phyloP scores from a whole-genome alignment of 306 rosid species.

The Acacia confusa region DNA sequence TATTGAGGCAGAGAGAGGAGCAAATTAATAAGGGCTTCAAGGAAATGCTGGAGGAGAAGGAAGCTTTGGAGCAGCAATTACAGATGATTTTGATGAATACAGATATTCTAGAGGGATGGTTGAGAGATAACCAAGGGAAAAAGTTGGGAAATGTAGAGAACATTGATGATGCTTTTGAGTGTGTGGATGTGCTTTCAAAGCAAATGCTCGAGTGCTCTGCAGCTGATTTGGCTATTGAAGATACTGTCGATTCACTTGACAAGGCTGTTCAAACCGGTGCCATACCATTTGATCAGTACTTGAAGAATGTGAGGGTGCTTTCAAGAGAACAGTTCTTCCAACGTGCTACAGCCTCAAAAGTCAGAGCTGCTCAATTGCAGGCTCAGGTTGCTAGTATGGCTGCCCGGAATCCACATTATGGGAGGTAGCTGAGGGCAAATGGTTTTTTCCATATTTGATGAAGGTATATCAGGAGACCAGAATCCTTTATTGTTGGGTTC shows the following conservation, averaged over 20 bases:
- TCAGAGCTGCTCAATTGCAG: conserved; percentile 84
- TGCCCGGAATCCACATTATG: conserved; percentile 63
- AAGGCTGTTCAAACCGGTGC: conserved; percentile 78
- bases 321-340: conserved; percentile 90
- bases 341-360: conserved; percentile 70
- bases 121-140: conserved; percentile 74
- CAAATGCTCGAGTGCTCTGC: conserved; percentile 86
- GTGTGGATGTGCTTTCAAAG: conserved; percentile 68
- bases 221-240: conserved; percentile 83
- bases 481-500: conserved; percentile 30
- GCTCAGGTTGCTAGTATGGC: conserved; percentile 92
- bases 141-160: conserved; percentile 32
- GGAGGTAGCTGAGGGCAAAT: conserved; percentile 18
- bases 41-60: conserved; percentile 79
- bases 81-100: conserved; percentile 88
- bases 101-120: conserved; percentile 78
- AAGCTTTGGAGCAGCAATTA: conserved; percentile 82
- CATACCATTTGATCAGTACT: conserved; percentile 76
- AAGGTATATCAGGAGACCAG: neutral
- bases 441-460: conserved; percentile 17
- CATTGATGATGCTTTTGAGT: conserved; percentile 64
- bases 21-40: conserved; percentile 46
- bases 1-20: conserved; percentile 56
- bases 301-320: conserved; percentile 78
- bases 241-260: conserved; percentile 75